Evolutionary conservation across 306 rosid genomes (phyloP).

Genomic region (Castanea crenata): DNA sequence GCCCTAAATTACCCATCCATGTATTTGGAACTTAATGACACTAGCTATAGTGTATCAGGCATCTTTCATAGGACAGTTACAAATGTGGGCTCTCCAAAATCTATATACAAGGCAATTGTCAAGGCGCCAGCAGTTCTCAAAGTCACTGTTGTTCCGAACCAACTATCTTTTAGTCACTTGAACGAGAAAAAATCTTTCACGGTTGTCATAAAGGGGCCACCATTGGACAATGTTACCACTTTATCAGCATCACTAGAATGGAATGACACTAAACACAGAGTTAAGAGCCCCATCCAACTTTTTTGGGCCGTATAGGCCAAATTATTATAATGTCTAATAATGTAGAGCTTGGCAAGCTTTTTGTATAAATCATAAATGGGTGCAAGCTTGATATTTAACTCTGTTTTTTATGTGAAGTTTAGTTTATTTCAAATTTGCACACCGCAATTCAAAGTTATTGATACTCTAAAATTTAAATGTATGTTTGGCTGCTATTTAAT

Average conservation of each 20-base stretch:
- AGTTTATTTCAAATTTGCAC: no score
- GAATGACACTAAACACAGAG: slow-evolving; percentile 56
- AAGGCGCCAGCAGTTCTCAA: neutral
- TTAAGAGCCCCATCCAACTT: slow-evolving; percentile 53
- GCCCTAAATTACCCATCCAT: slow-evolving; percentile 80
- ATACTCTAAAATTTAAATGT: no score
- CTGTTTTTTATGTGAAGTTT: no score
- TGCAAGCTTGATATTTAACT: no score
- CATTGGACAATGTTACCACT: slow-evolving; percentile 4
- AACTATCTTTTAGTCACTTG: slow-evolving; percentile 13
- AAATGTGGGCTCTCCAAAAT: slow-evolving; percentile 45
- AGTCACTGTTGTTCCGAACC: slow-evolving; percentile 50
- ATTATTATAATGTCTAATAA: no score
- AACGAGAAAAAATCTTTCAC: slow-evolving; percentile 42
- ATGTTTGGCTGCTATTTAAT: no score
- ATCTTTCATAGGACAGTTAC: slow-evolving; percentile 57
- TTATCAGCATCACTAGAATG: slow-evolving; percentile 53
- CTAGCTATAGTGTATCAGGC: slow-evolving; percentile 33
- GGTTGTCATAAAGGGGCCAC: slow-evolving; percentile 47
- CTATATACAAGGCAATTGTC: slow-evolving; percentile 50
- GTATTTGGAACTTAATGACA: slow-evolving; percentile 28
- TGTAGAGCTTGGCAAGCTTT: no score
- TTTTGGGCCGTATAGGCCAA: neutral
- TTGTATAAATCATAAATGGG: no score
- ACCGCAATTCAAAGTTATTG: no score